Percentiles rank a stretch among this genome's conserved stretches.
Evolutionary conservation across 768 basidiomycete genomes (phyloP).

Genomic region (Auricularia cornea): DNA sequence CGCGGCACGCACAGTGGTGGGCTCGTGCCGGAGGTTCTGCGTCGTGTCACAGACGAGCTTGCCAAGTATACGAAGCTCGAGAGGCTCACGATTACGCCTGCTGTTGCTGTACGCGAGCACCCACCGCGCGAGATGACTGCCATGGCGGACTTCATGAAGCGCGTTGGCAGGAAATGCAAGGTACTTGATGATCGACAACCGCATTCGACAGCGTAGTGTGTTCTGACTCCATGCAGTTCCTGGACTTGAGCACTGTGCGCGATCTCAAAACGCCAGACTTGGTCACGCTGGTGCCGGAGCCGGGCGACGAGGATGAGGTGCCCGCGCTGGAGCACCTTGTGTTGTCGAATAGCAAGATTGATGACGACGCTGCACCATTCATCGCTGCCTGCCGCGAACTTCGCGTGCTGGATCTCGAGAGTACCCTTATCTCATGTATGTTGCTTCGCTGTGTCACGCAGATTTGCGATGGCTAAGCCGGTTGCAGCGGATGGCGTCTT

Average conservation of each 20-base stretch:
- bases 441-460: neutral
- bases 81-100: too few relatives aligned
- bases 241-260: constrained; percentile 51
- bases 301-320: constrained; percentile 19
- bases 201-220: constrained; percentile 5
- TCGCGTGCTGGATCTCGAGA: constrained; percentile 40
- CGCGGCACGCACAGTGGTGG: constrained; percentile 33
- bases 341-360: constrained; percentile 54
- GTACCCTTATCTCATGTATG: constrained; percentile 55
- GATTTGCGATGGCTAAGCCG: neutral
- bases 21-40: constrained; percentile 49
- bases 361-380: constrained; percentile 46
- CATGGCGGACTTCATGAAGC: constrained; percentile 37
- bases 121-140: constrained; percentile 24
- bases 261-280: constrained; percentile 44
- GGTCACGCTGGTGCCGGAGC: constrained; percentile 34
- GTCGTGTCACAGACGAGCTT: constrained; percentile 19
- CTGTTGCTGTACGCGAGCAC: too few relatives aligned
- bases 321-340: constrained; percentile 38
- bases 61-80: too few relatives aligned
- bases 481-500: constrained; percentile 45
- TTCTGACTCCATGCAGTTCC: constrained; percentile 37
- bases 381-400: constrained; percentile 45
- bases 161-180: constrained; percentile 53
- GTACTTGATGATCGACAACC: constrained; percentile 23